Conservation (phyloP, 495 filamentous ascomycete species). For the Penicillium angulare region DNA sequence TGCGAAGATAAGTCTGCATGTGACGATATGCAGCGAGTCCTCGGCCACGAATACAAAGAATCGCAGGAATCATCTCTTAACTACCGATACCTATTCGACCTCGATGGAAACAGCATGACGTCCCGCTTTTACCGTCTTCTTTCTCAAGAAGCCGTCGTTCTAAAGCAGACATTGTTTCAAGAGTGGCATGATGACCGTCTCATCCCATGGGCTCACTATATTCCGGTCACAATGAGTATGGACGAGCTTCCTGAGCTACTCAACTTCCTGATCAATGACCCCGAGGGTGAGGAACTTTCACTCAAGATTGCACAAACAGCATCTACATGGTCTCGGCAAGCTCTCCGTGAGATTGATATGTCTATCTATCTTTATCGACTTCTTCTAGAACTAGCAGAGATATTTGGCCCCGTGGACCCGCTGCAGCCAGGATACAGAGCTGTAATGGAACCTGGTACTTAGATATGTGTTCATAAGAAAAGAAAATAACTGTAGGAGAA, state of each 20-base stretch:
- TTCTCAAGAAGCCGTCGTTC: conserved; percentile 32
- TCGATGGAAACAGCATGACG: conserved; percentile 56
- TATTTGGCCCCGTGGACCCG: neutral
- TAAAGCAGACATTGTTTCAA: conserved; percentile 51
- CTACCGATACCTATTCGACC: conserved; percentile 36
- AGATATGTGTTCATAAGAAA: too few relatives aligned
- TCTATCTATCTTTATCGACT: conserved; percentile 40
- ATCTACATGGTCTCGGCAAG: conserved; percentile 36
- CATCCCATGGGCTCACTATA: conserved; percentile 54
- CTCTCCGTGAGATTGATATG: conserved; percentile 36
- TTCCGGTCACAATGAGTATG: conserved; percentile 46
- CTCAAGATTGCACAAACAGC: conserved; percentile 42
- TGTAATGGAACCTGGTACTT: too few relatives aligned
- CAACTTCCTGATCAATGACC: conserved; percentile 34
- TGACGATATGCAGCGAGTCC: neutral
- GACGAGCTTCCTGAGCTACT: conserved; percentile 46
- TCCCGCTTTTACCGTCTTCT: conserved; percentile 51
- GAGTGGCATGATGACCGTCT: conserved; percentile 60
- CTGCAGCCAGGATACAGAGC: too few relatives aligned
- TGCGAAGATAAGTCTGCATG: neutral
- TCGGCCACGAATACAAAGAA: neutral
- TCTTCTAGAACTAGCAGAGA: conserved; percentile 39
- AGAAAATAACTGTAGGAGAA: too few relatives aligned
- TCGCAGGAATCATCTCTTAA: neutral
- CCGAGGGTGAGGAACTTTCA: conserved; percentile 29